phyloP scores from a whole-genome alignment of 768 basidiomycete genomes.

The Mycena rebaudengoi region DNA sequence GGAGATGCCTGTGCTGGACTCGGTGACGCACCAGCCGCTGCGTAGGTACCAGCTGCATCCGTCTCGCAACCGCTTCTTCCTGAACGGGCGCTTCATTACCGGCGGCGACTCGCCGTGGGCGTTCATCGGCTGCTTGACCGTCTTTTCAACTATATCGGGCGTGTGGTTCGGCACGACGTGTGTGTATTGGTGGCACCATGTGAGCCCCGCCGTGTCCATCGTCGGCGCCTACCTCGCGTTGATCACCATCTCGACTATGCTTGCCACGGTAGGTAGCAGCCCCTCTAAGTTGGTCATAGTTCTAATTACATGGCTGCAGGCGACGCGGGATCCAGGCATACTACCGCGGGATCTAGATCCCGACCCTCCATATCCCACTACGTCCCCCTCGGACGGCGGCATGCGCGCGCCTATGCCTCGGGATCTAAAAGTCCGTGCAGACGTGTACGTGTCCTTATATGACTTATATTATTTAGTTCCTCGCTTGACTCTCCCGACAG shows the following conservation, averaged over 20 bases:
- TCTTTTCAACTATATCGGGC: conserved; percentile 75
- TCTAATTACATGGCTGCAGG: too few relatives aligned
- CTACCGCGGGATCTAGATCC: conserved; percentile 88
- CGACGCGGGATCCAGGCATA: conserved; percentile 87
- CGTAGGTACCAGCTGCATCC: conserved; percentile 72
- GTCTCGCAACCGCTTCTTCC: conserved; percentile 80
- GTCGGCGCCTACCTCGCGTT: conserved; percentile 61
- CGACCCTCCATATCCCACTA: conserved; percentile 78
- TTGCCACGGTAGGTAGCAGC: too few relatives aligned
- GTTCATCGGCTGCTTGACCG: conserved; percentile 68
- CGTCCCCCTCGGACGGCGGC: conserved; percentile 69
- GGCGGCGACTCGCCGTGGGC: conserved; percentile 90
- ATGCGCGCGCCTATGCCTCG: conserved; percentile 75
- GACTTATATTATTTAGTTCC: not conserved
- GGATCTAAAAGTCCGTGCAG: conserved; percentile 80
- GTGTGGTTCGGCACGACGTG: conserved; percentile 91
- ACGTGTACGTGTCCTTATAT: conserved; percentile 62
- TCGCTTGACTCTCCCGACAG: conserved; percentile 51
- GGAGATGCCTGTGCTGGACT: conserved; percentile 46
- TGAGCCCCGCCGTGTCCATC: conserved; percentile 73
- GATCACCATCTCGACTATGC: conserved; percentile 78
- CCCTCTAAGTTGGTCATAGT: too few relatives aligned
- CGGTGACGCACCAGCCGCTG: conserved; percentile 49
- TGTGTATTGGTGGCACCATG: conserved; percentile 88
- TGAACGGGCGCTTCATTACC: conserved; percentile 75